Conservation (phyloP, 495 filamentous ascomycete species). For the Hypoxylon crocopeplum region DNA sequence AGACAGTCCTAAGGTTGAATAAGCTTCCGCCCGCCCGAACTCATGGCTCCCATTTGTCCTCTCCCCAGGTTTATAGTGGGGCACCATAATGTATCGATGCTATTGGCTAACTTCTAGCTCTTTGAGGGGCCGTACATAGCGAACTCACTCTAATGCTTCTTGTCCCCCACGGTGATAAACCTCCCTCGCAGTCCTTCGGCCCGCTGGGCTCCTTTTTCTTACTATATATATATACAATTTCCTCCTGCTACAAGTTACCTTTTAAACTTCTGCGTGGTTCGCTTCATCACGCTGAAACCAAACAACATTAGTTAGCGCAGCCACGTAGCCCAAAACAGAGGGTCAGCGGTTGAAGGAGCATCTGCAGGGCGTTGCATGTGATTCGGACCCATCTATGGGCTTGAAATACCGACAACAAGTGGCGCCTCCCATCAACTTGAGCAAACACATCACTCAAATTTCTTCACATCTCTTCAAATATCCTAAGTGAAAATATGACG, state of each 20-base stretch:
- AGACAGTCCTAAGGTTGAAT: constrained; percentile 7
- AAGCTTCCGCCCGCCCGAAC: constrained; percentile 36
- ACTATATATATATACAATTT: not conserved
- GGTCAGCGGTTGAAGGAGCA: constrained; percentile 16
- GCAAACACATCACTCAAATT: constrained; percentile 9
- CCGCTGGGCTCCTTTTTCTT: not conserved
- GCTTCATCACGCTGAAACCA: constrained; percentile 19
- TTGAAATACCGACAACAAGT: constrained; percentile 22
- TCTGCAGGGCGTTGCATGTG: constrained; percentile 26
- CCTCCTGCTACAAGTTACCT: not conserved
- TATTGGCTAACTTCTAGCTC: constrained; percentile 12
- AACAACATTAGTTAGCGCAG: constrained; percentile 26
- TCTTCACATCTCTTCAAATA: not conserved
- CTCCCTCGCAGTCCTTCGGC: not conserved
- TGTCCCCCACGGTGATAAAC: constrained; percentile 5
- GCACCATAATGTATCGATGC: not conserved
- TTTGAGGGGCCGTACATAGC: constrained; percentile 17
- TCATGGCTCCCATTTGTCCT: constrained; percentile 33
- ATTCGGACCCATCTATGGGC: constrained; percentile 12
- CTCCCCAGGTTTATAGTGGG: constrained; percentile 30
- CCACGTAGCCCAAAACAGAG: constrained; percentile 18
- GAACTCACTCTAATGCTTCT: not conserved
- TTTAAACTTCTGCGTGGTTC: not conserved
- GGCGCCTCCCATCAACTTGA: not conserved
- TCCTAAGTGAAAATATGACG: constrained; percentile 34